Evolutionary conservation across 192 early-diverging fungal species (phyloP).

Genomic region (Coemansia sp.): DNA sequence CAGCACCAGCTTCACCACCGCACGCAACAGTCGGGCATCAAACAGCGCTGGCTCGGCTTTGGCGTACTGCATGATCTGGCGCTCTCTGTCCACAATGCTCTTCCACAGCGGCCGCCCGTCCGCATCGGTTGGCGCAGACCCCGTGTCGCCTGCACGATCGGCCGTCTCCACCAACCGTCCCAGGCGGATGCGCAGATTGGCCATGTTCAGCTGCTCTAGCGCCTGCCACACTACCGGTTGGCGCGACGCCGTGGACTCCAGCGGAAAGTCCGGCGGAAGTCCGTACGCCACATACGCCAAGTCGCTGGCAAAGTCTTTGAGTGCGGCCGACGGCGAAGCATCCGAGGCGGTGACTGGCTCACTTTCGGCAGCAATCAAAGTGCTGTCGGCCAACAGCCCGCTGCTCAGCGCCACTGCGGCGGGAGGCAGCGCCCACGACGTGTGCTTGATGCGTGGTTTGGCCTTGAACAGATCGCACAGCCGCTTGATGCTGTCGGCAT

Average conservation of each 20-base stretch:
- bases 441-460: constrained; percentile 28
- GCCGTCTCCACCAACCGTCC: constrained; percentile 12
- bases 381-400: constrained; percentile 12
- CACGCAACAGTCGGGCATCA: constrained; percentile 33
- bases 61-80: constrained; percentile 41
- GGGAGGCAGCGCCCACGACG: constrained; percentile 45
- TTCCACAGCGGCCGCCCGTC: constrained; percentile 40
- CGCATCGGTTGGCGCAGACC: not conserved
- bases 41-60: constrained; percentile 35
- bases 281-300: constrained; percentile 37
- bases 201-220: constrained; percentile 45
- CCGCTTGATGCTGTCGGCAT: constrained; percentile 9
- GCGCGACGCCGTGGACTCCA: constrained; percentile 34
- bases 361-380: not conserved
- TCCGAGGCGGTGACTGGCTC: not conserved
- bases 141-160: constrained; percentile 6
- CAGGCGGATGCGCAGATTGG: constrained; percentile 37
- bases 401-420: constrained; percentile 13
- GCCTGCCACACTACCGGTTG: constrained; percentile 43
- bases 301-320: constrained; percentile 19
- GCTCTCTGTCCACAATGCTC: constrained; percentile 25
- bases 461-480: constrained; percentile 50
- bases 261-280: constrained; percentile 46
- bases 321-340: constrained; percentile 12
- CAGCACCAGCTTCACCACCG: constrained; percentile 47